Evolutionary conservation across 768 basidiomycete species (phyloP).

Genomic region (Mycena capillaripes): DNA sequence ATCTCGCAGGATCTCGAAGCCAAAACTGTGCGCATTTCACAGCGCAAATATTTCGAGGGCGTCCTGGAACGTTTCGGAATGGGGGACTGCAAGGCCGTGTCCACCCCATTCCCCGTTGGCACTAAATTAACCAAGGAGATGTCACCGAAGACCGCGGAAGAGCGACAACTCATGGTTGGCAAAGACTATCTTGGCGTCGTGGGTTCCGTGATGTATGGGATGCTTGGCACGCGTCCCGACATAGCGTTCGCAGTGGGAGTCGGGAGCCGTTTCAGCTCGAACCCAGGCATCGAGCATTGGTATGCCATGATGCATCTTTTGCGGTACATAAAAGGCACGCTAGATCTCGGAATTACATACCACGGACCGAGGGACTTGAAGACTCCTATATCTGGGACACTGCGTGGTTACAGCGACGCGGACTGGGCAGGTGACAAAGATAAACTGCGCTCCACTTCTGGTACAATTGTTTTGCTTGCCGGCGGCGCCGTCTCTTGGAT

Average conservation of each 20-base stretch:
- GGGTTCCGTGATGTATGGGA: neutral
- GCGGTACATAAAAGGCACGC: too few relatives aligned
- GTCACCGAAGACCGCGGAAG: neutral
- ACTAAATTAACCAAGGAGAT: neutral
- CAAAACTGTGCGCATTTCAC: neutral
- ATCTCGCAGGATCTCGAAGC: neutral
- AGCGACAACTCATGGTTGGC: neutral
- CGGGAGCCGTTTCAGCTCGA: too few relatives aligned
- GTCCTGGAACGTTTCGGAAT: neutral
- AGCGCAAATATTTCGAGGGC: neutral
- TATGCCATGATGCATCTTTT: too few relatives aligned
- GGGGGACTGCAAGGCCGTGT: neutral
- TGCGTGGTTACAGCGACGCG: too few relatives aligned
- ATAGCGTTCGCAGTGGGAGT: too few relatives aligned
- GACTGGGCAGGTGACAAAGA: too few relatives aligned
- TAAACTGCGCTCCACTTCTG: constrained; percentile 1
- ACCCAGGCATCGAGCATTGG: too few relatives aligned
- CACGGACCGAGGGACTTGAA: too few relatives aligned
- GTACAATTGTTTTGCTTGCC: neutral
- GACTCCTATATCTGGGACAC: too few relatives aligned
- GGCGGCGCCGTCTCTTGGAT: neutral
- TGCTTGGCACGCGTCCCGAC: neutral
- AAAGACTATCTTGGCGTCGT: neutral
- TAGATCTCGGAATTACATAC: too few relatives aligned
- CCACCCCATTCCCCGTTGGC: constrained; percentile 5